Evolutionary conservation across 164 flowering plant species (phyloP).

Genomic region (Annona squamosa): DNA sequence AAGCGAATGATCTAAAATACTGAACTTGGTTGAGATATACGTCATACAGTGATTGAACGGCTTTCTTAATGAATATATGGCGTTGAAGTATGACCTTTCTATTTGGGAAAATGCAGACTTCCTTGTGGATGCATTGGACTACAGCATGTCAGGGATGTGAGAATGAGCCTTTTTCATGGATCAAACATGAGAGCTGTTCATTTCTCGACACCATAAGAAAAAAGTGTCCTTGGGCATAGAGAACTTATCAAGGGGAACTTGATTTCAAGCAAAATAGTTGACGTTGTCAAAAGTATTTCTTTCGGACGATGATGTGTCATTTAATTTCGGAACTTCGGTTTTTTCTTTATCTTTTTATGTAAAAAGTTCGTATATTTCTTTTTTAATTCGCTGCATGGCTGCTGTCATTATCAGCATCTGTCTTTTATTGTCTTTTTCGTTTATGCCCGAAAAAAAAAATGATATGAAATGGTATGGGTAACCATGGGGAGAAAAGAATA

Average conservation of each 20-base stretch:
- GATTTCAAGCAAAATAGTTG: too few species aligned
- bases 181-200: not conserved
- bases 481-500: not conserved
- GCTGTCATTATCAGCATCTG: too few species aligned
- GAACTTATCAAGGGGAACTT: not conserved
- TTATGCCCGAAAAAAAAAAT: not conserved
- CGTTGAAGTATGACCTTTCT: not conserved
- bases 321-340: too few species aligned
- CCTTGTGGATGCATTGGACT: conserved; percentile 84
- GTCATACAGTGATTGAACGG: not conserved
- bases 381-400: too few species aligned
- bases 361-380: too few species aligned
- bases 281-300: too few species aligned
- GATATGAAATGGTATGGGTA: too few species aligned
- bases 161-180: conserved; percentile 9
- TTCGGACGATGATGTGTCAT: too few species aligned
- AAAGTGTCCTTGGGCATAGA: not conserved
- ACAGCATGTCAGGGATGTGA: conserved; percentile 65
- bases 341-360: too few species aligned
- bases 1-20: not conserved
- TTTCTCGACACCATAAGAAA: not conserved
- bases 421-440: not conserved
- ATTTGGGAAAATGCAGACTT: conserved; percentile 52
- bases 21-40: not conserved
- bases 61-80: not conserved